Base-by-base conservation (phyloP, 306 rosid species). In the Begonia masoniana region DNA sequence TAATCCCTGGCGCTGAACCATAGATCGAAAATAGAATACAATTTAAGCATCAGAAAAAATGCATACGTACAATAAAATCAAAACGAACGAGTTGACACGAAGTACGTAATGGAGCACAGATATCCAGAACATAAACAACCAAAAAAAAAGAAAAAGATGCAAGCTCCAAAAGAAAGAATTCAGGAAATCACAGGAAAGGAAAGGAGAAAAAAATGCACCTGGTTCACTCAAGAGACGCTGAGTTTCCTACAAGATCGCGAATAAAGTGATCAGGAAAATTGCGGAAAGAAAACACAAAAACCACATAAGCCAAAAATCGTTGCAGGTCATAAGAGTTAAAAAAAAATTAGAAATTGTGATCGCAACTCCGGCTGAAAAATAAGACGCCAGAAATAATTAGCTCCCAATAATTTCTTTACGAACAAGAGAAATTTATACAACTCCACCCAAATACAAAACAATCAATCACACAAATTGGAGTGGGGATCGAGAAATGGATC, bases 221-320 rank as follows among this genome's bases (percentile, higher is more conserved):
- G 97, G 97, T 74, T 89, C 97, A 80, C 97, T 89, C 51, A 89
- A 87, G 56, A 89, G 87, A 64, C 95, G 95, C 78, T 89, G 97
- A 52, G 97, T 89, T 76, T 89, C 97, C 97, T 85, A 82, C 64
- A 1, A 13, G 73, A 74, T 72, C 67, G 71, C 31, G 57, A 57
- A 55, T 53, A 65, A 42, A 26, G 35, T 49, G 10, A 68, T 31
- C 31, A 73, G 53, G 68, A 24, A 10, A 41, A 49, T 16, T 41
- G 56, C 52, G 64, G 5, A 64, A 66, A 58, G 39, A 31, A 31
- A 62, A 54, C 10, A 41, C 10, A n/a, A 26, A 26, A 17, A 63
- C 9, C 11, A 35, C 52, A 35, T n/a, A 59, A 26, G 26, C n/a
- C 49, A 11, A 35, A 48, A 15, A 9, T 31, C 39, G 2, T 31